Evolutionary conservation across 306 rosid genomes (phyloP).

Genomic region (Cucurbita argyrosperma): DNA sequence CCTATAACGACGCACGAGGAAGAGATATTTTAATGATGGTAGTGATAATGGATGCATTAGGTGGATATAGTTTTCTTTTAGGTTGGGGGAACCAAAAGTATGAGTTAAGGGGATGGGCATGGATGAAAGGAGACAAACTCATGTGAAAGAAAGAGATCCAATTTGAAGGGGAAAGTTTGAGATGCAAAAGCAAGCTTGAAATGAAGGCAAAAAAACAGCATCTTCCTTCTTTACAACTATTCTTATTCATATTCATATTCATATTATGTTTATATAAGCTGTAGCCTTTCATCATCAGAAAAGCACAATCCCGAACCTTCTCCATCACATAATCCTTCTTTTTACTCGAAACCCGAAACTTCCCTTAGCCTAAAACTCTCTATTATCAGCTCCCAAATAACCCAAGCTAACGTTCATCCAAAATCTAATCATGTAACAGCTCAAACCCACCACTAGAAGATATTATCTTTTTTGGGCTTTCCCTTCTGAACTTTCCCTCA

Average conservation of each 20-base stretch:
- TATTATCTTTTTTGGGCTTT: no score
- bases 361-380: background rate
- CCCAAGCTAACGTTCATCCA: background rate
- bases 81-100: background rate
- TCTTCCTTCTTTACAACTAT: background rate
- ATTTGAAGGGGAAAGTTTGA: background rate
- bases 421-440: no score
- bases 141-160: slow-evolving; percentile 4
- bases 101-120: background rate
- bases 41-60: background rate
- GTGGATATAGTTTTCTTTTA: background rate
- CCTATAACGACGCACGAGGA: background rate
- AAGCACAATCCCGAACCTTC: background rate
- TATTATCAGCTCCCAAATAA: background rate
- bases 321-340: background rate
- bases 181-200: background rate
- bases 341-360: background rate
- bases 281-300: background rate
- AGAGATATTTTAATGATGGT: background rate
- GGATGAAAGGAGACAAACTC: background rate
- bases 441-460: no score
- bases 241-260: background rate
- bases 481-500: no score
- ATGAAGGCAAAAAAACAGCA: slow-evolving; percentile 6
- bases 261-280: background rate